A percentile compares a stretch with the other conserved stretches of the same genome.
Conservation (phyloP, 1,139 yeast genomes). For the Hyphopichia burtonii region DNA sequence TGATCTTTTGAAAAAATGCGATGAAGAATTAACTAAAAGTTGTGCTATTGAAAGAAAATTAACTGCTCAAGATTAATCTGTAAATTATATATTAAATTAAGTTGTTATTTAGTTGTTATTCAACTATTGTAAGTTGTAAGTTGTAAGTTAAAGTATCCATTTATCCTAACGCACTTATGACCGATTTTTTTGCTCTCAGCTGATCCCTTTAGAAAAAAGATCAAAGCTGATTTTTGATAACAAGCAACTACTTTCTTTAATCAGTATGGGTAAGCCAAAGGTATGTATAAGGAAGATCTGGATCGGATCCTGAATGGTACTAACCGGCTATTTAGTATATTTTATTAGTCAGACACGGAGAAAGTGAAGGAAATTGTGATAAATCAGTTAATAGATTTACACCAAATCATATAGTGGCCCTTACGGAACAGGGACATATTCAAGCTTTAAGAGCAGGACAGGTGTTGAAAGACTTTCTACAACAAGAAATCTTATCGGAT, state of each 20-base stretch:
- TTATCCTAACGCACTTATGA: neutral
- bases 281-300: slow-evolving; percentile 35
- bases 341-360: slow-evolving; percentile 83
- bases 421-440: slow-evolving; percentile 65
- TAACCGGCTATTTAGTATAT: slow-evolving; percentile 62
- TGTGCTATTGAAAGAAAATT: slow-evolving; percentile 56
- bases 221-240: neutral
- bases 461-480: slow-evolving; percentile 51
- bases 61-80: slow-evolving; percentile 10
- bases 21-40: slow-evolving; percentile 61
- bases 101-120: neutral
- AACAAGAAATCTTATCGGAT: slow-evolving; percentile 43
- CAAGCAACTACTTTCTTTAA: neutral
- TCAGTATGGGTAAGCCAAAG: slow-evolving; percentile 56
- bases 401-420: slow-evolving; percentile 75
- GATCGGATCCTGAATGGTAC: too few species aligned
- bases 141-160: neutral
- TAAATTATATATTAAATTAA: slow-evolving; percentile 5
- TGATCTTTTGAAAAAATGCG: slow-evolving; percentile 63
- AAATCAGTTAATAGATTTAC: slow-evolving; percentile 71
- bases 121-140: too few species aligned
- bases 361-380: slow-evolving; percentile 84
- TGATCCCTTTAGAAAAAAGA: neutral
- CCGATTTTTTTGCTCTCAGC: neutral
- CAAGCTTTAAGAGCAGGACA: slow-evolving; percentile 73